Conservation (phyloP, 176 grass and related monocot genomes). For the Triticum monococcum region DNA sequence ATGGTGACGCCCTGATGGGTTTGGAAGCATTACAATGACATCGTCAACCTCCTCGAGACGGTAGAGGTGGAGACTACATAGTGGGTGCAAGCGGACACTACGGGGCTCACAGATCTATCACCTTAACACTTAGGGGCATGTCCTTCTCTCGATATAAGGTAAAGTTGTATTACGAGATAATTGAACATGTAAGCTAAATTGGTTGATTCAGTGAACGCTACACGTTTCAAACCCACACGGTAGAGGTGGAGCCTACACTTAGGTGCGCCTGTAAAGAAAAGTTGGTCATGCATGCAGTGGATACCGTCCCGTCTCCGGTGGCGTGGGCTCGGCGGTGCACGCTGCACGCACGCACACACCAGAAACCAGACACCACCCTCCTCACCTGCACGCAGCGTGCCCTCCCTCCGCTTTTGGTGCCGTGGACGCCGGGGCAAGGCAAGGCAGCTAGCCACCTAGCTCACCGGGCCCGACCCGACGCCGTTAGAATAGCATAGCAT, state of each 20-base stretch:
- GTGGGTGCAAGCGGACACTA: not conserved
- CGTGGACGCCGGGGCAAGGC: conserved; percentile 50
- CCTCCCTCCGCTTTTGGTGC: conserved; percentile 33
- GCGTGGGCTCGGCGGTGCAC: not conserved
- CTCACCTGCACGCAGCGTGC: not conserved
- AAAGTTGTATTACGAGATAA: too few species aligned
- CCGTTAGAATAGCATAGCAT: conserved; percentile 13
- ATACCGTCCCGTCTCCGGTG: not conserved
- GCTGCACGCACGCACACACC: not conserved
- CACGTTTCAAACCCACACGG: too few species aligned
- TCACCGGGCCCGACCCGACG: conserved; percentile 20
- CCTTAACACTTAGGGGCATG: too few species aligned
- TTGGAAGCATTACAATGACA: not conserved
- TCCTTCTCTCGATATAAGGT: too few species aligned
- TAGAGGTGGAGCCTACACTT: too few species aligned
- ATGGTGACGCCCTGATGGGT: not conserved
- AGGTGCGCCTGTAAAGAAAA: not conserved
- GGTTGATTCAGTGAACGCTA: too few species aligned
- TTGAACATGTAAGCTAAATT: too few species aligned
- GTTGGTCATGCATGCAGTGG: not conserved
- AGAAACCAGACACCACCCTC: not conserved
- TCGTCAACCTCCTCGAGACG: not conserved
- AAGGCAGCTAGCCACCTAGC: not conserved
- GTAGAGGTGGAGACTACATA: too few species aligned
- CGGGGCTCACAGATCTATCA: not conserved